These are phyloP conservation scores for Hypoxylon subgilvum DNA, from an alignment of 495 filamentous ascomycete species.

Conservation along the genomic window DNA sequence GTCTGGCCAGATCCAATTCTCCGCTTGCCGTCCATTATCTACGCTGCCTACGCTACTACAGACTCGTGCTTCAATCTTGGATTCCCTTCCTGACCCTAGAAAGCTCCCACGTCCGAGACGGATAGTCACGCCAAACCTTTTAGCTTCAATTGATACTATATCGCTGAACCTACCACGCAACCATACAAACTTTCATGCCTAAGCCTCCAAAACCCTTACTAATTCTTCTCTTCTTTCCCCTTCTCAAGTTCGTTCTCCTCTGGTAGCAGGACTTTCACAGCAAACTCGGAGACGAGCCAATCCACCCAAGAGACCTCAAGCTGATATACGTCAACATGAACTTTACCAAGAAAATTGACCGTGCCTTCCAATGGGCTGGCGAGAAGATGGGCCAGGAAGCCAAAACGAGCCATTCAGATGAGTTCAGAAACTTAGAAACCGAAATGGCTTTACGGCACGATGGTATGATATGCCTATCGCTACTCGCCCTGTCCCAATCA, in stretches of 20 bases:
- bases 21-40: conserved; percentile 27
- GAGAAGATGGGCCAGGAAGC: conserved; percentile 95
- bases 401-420: conserved; percentile 86
- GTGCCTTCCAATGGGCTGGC: conserved; percentile 97
- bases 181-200: conserved; percentile 1
- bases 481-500: neutral
- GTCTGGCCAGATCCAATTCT: conserved; percentile 32
- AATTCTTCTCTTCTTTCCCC: neutral
- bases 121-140: neutral
- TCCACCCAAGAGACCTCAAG: neutral
- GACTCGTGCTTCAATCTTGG: too few relatives aligned
- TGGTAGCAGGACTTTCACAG: conserved; percentile 25
- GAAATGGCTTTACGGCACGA: conserved; percentile 94
- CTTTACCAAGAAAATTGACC: conserved; percentile 94
- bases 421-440: conserved; percentile 90
- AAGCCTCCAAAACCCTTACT: conserved; percentile 7
- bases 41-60: too few relatives aligned
- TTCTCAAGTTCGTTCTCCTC: conserved; percentile 3
- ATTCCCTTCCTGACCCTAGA: conserved; percentile 15
- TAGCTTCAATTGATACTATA: neutral
- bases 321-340: conserved; percentile 65
- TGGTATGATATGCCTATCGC: conserved; percentile 59
- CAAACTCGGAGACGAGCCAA: conserved; percentile 3
- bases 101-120: conserved; percentile 26
- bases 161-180: neutral